phyloP scores from a whole-genome alignment of 2,329 filamentous ascomycete species.

The Pestalotiopsis sp. region DNA sequence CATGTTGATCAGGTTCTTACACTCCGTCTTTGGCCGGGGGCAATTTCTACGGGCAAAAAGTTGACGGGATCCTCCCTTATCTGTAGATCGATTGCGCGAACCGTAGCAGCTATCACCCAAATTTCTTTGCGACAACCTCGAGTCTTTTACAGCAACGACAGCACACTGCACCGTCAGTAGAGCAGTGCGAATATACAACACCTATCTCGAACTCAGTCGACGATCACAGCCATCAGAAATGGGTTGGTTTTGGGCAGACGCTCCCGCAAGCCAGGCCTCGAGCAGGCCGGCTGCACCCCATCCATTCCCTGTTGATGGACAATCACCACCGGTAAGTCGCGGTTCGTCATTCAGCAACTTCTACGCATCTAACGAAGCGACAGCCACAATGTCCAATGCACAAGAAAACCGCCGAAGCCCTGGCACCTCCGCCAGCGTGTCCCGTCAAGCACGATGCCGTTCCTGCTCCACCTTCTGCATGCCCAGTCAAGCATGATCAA shows the following conservation, averaged over 20 bases:
- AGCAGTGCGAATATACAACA: neutral
- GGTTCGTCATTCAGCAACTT: neutral
- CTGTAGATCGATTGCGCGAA: constrained; percentile 7
- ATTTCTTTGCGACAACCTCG: neutral
- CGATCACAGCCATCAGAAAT: constrained; percentile 35
- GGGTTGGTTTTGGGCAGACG: constrained; percentile 68
- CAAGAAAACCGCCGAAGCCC: constrained; percentile 49
- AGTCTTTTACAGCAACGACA: neutral
- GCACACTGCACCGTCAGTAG: neutral
- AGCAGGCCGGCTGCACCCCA: constrained; percentile 28
- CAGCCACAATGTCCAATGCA: constrained; percentile 63
- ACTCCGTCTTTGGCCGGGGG: constrained; percentile 4
- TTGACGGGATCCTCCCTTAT: constrained; percentile 10
- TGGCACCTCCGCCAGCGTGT: constrained; percentile 37
- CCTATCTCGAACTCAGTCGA: neutral
- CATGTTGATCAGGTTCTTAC: neutral
- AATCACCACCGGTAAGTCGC: constrained; percentile 42
- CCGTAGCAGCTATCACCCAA: neutral
- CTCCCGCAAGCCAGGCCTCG: constrained; percentile 32
- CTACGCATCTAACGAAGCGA: constrained; percentile 22
- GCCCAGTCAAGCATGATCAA: constrained; percentile 30
- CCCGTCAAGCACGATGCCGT: constrained; percentile 29
- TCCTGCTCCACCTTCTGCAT: constrained; percentile 29
- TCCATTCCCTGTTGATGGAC: constrained; percentile 25
- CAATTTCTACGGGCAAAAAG: constrained; percentile 12